Evolutionary conservation across 257 asterid species (phyloP).

Genomic region (Verbascum thapsus): DNA sequence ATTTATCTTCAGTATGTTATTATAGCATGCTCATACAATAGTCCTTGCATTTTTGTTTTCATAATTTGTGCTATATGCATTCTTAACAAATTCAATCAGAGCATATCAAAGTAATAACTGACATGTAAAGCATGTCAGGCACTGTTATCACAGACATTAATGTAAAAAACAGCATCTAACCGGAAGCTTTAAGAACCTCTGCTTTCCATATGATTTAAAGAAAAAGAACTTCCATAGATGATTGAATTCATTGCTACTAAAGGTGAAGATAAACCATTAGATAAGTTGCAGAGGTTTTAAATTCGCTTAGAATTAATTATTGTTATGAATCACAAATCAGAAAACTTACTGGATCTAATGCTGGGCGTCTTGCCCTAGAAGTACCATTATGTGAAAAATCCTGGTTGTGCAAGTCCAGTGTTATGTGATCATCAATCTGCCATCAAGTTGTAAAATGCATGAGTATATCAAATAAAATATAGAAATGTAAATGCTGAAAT

Average conservation of each 20-base stretch:
- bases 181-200: conserved; percentile 26
- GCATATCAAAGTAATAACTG: background rate
- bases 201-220: conserved; percentile 14
- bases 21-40: too few species aligned
- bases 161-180: conserved; percentile 15
- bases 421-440: conserved; percentile 61
- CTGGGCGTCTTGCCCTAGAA: conserved; percentile 43
- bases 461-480: conserved; percentile 1
- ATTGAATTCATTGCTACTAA: conserved; percentile 13
- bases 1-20: background rate
- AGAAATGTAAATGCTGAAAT: background rate
- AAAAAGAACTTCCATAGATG: conserved; percentile 22
- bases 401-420: conserved; percentile 58
- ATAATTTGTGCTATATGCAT: too few species aligned
- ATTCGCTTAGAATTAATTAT: background rate
- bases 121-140: background rate
- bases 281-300: background rate
- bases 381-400: conserved; percentile 39
- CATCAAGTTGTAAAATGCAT: conserved; percentile 25
- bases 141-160: background rate
- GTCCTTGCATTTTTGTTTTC: too few species aligned
- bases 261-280: conserved; percentile 21
- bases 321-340: conserved; percentile 12
- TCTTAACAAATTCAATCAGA: conserved; percentile 3
- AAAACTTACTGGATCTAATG: conserved; percentile 50